These are phyloP conservation scores for Pelagomonas calceolata DNA, from an alignment of 108 stramenopile genomes.

Conservation along the genomic window DNA sequence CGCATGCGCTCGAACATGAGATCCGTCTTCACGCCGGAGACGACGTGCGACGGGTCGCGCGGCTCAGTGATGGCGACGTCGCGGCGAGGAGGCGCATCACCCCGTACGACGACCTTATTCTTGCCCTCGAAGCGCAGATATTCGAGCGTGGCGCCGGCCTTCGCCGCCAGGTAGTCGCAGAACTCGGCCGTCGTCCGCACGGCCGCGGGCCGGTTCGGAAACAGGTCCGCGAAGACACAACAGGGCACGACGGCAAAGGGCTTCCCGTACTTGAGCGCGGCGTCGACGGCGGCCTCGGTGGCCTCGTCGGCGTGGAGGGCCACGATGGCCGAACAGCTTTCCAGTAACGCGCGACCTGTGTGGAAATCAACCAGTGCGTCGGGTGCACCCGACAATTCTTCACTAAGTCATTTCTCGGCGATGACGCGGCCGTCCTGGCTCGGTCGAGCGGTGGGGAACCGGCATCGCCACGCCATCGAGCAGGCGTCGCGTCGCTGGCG, in stretches of 20 bases:
- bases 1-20: no score
- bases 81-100: background rate
- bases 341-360: background rate
- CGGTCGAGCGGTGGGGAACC: no score
- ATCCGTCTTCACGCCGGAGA: no score
- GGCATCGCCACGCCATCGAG: no score
- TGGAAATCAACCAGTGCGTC: no score
- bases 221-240: conserved; percentile 18
- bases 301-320: background rate
- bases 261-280: conserved; percentile 2
- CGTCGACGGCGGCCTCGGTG: background rate
- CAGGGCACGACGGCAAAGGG: conserved; percentile 24
- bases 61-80: background rate
- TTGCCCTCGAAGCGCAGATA: conserved; percentile 1
- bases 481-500: no score
- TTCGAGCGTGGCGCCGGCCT: background rate
- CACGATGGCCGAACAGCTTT: background rate
- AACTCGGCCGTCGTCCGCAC: conserved; percentile 4
- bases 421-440: no score
- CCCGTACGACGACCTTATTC: conserved; percentile 9
- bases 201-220: conserved; percentile 5
- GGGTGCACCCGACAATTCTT: no score
- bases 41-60: no score
- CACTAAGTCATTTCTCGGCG: no score
- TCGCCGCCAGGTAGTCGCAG: background rate